Conservation (phyloP, 2,329 filamentous ascomycete species). For the Aureobasidium sp. region DNA sequence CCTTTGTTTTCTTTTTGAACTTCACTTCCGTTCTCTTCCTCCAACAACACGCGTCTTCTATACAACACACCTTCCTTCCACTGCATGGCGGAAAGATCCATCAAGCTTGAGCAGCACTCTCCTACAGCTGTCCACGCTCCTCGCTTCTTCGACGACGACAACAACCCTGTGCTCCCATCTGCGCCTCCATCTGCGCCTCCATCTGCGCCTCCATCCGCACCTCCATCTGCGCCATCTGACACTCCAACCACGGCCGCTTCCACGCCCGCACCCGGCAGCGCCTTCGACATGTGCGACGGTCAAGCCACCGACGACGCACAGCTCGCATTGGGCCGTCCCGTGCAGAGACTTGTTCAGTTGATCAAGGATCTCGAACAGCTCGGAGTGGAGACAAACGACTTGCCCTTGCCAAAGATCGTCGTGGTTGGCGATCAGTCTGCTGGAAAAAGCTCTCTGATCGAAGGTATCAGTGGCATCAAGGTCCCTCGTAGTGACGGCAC, state of each 20-base stretch:
- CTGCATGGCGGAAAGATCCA: background rate
- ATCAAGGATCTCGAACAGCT: constrained; percentile 61
- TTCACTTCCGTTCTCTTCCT: background rate
- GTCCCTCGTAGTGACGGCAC: constrained; percentile 62
- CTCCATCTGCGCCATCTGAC: background rate
- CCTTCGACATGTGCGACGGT: background rate
- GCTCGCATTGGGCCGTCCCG: constrained; percentile 50
- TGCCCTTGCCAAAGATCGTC: constrained; percentile 68
- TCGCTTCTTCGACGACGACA: background rate
- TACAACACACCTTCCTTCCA: background rate
- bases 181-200: background rate
- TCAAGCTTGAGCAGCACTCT: background rate
- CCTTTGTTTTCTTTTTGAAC: background rate
- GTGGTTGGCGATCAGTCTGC: constrained; percentile 79
- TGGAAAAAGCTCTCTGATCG: constrained; percentile 61
- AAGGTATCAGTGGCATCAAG: constrained; percentile 51
- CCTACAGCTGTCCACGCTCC: background rate
- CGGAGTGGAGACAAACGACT: constrained; percentile 58
- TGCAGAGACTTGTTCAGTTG: constrained; percentile 57
- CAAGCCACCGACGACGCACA: background rate
- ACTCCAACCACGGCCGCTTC: background rate
- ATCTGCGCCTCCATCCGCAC: background rate
- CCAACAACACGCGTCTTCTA: background rate
- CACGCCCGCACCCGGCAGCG: background rate
- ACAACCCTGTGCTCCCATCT: background rate